Base-by-base conservation (phyloP, 2,329 filamentous ascomycete genomes). In the Nakataea oryzae region DNA sequence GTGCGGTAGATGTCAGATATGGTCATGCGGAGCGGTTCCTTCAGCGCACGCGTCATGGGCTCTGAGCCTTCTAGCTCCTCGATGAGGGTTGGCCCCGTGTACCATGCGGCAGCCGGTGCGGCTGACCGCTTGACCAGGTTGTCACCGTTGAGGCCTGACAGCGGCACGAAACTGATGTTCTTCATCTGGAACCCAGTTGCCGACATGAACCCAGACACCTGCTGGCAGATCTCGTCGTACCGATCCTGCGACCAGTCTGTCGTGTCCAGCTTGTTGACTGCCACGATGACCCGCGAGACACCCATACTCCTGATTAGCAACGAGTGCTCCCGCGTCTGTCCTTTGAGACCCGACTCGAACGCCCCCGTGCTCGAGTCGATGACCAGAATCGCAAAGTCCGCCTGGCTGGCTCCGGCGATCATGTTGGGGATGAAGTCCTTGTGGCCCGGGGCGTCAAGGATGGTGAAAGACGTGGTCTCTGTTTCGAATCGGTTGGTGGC, bases 371-470 rank as follows among this genome's bases (percentile, higher is more conserved):
- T 88, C 5, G 93, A 89, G 72, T 99, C 95, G 64, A 99, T 91
- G 26, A 99, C 95, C 3, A 99, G 79, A 0, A 99, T 89, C 0
- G 93, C 95, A 74, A 97, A 95, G 72, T 99, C 95, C 12, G 95
- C 96, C 74, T 97, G 93, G 63, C 90, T 95, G 3, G 93, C 92
- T 17, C 95, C 95, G 2, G 93, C 93, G 72, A 99, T 97, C 95
- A 99, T 99, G 73, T 97, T 99, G 0, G 95, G 95, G 26, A 99
- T 92, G 71, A 97, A 99, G 72, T 99, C 95, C 64, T 87, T 85
- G 74, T 99, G 95, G 0, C 95, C 95, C 0, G 95, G 95, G 0
- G 95, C 93, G 72, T 99, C 95, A 5, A 99, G 81, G 57, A 99
- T 96, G 1, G 95, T 97, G 70, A 97, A 97, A 13, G 83, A 84